phyloP scores from a whole-genome alignment of 1,284 basidiomycete genomes.

The Exobasidium cylindrosporum region DNA sequence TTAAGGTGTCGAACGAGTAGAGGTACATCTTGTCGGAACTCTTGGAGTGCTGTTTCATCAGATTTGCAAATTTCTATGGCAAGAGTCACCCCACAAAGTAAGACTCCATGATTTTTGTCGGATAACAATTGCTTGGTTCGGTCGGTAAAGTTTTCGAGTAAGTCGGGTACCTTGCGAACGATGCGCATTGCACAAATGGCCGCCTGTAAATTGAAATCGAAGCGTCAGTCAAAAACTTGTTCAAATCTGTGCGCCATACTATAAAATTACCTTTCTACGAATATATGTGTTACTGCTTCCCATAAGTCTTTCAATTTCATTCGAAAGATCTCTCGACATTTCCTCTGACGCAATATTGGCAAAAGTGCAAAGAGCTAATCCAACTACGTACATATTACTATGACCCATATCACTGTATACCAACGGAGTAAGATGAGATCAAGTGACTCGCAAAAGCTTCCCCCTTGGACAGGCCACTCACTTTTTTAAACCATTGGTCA shows the following conservation, averaged over 20 bases:
- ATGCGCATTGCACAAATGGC: slow-evolving; percentile 94
- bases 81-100: slow-evolving; percentile 88
- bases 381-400: slow-evolving; percentile 98
- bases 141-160: slow-evolving; percentile 84
- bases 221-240: no score
- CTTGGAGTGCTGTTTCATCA: slow-evolving; percentile 71
- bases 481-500: slow-evolving; percentile 99
- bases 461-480: slow-evolving; percentile 58
- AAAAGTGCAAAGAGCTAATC: slow-evolving; percentile 94
- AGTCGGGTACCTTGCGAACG: slow-evolving; percentile 92
- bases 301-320: slow-evolving; percentile 91
- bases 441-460: slow-evolving; percentile 14
- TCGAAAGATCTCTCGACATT: slow-evolving; percentile 52
- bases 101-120: slow-evolving; percentile 94
- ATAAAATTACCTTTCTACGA: slow-evolving; percentile 89
- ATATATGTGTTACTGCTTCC: slow-evolving; percentile 98
- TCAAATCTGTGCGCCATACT: no score
- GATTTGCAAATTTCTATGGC: slow-evolving; percentile 89
- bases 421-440: neutral
- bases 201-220: slow-evolving; percentile 71
- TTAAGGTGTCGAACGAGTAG: slow-evolving; percentile 93
- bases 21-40: slow-evolving; percentile 89
- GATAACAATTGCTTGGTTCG: slow-evolving; percentile 87
- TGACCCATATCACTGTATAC: slow-evolving; percentile 93
- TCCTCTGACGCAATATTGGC: slow-evolving; percentile 94